Evolutionary conservation across 148 eudicot species (phyloP).

Genomic region (Tetragonia tetragonoides): DNA sequence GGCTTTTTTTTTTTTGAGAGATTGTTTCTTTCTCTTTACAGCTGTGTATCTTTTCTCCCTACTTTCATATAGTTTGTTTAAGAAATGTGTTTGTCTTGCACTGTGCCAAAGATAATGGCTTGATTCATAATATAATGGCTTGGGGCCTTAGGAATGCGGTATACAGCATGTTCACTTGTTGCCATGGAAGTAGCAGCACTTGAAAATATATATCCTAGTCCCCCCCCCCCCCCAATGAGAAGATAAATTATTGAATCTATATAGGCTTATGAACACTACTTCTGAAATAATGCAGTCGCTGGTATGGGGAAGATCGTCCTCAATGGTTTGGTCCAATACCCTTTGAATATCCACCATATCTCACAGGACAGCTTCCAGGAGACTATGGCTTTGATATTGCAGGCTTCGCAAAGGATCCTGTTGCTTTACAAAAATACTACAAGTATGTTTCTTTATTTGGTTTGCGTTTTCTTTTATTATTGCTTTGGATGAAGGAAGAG

Average conservation of each 20-base stretch:
- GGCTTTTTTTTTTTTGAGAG: not conserved
- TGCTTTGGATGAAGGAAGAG: constrained; percentile 7
- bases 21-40: too few species aligned
- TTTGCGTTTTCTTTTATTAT: not conserved
- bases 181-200: not conserved
- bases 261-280: not conserved
- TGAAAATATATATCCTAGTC: too few species aligned
- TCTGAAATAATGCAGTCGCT: constrained; percentile 45
- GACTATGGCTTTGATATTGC: constrained; percentile 98
- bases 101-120: not conserved
- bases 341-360: constrained; percentile 74
- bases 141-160: not conserved
- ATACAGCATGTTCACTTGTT: not conserved
- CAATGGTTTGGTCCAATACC: constrained; percentile 95
- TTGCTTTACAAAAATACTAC: constrained; percentile 59
- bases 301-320: constrained; percentile 94
- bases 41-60: too few species aligned
- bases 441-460: constrained; percentile 46
- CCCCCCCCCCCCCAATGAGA: not conserved
- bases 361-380: constrained; percentile 83
- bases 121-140: not conserved
- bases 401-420: constrained; percentile 72
- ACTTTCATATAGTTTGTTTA: too few species aligned
- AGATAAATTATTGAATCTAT: not conserved
- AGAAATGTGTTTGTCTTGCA: not conserved